These are phyloP conservation scores for Globisporangium orthogonon DNA, from an alignment of 352 stramenopile species.

Conservation along the genomic window DNA sequence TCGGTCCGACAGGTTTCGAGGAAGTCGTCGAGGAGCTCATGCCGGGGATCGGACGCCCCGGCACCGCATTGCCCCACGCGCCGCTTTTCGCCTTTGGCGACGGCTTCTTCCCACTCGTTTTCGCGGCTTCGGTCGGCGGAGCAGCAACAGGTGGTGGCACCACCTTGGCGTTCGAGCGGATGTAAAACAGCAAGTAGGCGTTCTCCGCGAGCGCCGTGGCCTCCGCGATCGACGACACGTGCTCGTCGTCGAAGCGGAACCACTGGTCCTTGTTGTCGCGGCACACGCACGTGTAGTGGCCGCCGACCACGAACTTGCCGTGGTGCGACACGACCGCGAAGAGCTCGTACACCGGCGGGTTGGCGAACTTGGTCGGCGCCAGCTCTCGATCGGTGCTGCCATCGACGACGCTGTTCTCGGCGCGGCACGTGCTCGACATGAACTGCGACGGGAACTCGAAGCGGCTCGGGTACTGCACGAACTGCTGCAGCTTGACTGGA, in stretches of 20 bases:
- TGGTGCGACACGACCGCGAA: conserved; percentile 82
- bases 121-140: background rate
- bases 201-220: conserved; percentile 61
- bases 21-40: background rate
- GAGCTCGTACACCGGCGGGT: conserved; percentile 63
- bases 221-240: conserved; percentile 71
- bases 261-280: conserved; percentile 87
- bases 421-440: conserved; percentile 56
- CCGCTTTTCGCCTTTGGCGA: conserved; percentile 1
- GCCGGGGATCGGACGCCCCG: background rate
- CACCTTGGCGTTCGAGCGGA: conserved; percentile 39
- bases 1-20: background rate
- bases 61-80: background rate
- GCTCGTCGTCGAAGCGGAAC: conserved; percentile 81
- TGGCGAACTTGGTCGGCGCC: conserved; percentile 22
- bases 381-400: conserved; percentile 1
- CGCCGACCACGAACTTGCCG: conserved; percentile 72
- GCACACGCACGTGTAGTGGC: conserved; percentile 80
- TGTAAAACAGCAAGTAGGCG: conserved; percentile 78
- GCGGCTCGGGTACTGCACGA: conserved; percentile 72
- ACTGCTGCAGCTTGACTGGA: conserved; percentile 77
- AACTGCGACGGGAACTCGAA: conserved; percentile 67
- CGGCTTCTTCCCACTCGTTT: background rate
- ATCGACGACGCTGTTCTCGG: conserved; percentile 26
- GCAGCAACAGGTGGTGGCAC: background rate